Evolutionary conservation across 1,284 basidiomycete species (phyloP).

Genomic region (Hemileia vastatrix): DNA sequence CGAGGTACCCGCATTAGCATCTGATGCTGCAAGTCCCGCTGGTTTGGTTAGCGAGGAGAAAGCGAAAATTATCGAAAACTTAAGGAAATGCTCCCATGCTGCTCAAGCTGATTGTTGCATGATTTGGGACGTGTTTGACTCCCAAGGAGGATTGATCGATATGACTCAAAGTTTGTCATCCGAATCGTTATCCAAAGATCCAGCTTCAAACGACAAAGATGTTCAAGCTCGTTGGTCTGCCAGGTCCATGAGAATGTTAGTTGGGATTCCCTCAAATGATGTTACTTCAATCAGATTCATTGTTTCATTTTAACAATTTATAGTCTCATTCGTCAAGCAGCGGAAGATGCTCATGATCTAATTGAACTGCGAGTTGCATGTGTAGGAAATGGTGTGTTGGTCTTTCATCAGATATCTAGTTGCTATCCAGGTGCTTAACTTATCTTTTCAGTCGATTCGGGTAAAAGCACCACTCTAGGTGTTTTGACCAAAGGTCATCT

Average conservation of each 20-base stretch:
- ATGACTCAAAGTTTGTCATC: not conserved
- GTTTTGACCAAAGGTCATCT: slow-evolving; percentile 58
- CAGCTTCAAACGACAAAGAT: slow-evolving; percentile 24
- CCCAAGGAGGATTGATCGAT: not conserved
- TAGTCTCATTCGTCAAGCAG: slow-evolving; percentile 26
- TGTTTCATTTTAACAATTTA: not conserved
- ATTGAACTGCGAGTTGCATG: slow-evolving; percentile 84
- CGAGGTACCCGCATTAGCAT: no score
- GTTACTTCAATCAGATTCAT: not conserved
- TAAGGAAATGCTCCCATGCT: not conserved
- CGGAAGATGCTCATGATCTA: slow-evolving; percentile 42
- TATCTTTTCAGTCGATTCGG: slow-evolving; percentile 8
- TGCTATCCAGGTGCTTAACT: not conserved
- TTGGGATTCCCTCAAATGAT: not conserved
- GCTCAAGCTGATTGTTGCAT: slow-evolving; percentile 9
- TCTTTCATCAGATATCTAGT: not conserved
- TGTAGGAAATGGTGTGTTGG: slow-evolving; percentile 59
- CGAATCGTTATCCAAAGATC: not conserved
- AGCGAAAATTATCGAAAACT: slow-evolving; percentile 1
- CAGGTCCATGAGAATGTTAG: slow-evolving; percentile 29
- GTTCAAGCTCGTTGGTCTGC: slow-evolving; percentile 29
- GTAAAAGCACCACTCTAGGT: slow-evolving; percentile 19
- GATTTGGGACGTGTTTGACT: slow-evolving; percentile 13
- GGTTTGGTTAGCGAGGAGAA: slow-evolving; percentile 4
- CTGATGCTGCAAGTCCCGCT: not conserved